phyloP scores from a whole-genome alignment of 176 grass and related monocot species.

The Musa schizocarpa region DNA sequence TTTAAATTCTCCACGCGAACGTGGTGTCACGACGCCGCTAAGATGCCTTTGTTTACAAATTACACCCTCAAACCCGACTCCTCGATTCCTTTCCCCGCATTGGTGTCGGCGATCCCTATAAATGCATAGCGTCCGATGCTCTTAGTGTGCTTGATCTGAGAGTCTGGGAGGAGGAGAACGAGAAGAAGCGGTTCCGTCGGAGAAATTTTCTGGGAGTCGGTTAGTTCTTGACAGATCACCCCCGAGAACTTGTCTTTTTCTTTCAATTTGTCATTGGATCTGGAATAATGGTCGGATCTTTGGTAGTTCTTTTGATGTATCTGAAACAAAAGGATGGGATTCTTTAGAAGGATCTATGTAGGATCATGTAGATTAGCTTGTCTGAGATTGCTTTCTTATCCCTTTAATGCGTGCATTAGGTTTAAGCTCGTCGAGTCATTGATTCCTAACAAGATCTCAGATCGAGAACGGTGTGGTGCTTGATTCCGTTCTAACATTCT shows the following conservation, averaged over 20 bases:
- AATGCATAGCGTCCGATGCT: too few species aligned
- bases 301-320: background rate
- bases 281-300: background rate
- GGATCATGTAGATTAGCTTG: background rate
- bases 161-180: background rate
- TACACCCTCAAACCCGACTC: too few species aligned
- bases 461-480: slow-evolving; percentile 1
- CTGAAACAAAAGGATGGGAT: background rate
- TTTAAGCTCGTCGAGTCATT: background rate
- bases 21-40: too few species aligned
- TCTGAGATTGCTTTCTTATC: background rate
- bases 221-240: background rate
- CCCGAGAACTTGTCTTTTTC: background rate
- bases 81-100: too few species aligned
- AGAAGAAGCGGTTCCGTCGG: background rate
- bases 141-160: too few species aligned
- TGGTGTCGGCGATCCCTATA: too few species aligned
- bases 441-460: background rate
- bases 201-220: background rate
- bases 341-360: background rate
- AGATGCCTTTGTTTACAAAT: too few species aligned
- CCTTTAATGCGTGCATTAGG: background rate
- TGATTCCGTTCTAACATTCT: background rate
- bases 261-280: background rate
- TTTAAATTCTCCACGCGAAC: too few species aligned